Conservation (phyloP, 768 basidiomycete species). For the Boletus patriciae region DNA sequence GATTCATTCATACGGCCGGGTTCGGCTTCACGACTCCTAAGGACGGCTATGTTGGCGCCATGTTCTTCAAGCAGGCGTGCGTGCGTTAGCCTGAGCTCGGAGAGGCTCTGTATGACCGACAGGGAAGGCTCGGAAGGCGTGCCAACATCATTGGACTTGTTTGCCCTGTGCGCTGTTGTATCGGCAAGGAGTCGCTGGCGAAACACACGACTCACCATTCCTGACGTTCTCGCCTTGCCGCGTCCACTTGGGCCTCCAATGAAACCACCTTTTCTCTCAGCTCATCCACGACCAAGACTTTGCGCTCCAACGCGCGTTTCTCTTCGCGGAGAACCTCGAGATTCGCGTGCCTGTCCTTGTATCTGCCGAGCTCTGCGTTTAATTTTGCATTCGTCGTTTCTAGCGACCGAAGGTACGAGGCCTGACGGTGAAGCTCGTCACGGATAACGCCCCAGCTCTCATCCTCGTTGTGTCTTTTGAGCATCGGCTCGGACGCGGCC, state of each 20-base stretch:
- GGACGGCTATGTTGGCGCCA: conserved; percentile 53
- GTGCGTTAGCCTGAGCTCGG: conserved; percentile 59
- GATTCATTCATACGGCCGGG: conserved; percentile 41
- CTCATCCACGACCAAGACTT: conserved; percentile 49
- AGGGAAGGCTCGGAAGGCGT: conserved; percentile 49
- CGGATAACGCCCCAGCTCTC: conserved; percentile 63
- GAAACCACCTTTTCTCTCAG: conserved; percentile 54
- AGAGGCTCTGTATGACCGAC: conserved; percentile 56
- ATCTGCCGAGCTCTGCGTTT: conserved; percentile 48
- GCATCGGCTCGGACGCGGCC: conserved; percentile 32
- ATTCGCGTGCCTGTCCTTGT: conserved; percentile 57
- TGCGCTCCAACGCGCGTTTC: conserved; percentile 61
- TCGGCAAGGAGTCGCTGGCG: background rate
- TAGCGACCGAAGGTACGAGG: conserved; percentile 56
- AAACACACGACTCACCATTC: conserved; percentile 46
- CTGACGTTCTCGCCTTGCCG: conserved; percentile 53
- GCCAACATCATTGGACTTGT: conserved; percentile 33
- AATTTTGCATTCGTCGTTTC: conserved; percentile 61
- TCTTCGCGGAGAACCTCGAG: conserved; percentile 75
- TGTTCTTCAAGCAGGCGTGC: conserved; percentile 67
- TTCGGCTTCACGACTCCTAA: conserved; percentile 55
- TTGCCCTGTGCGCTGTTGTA: conserved; percentile 35
- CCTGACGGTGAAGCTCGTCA: conserved; percentile 68
- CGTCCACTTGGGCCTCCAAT: conserved; percentile 67
- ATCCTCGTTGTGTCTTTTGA: conserved; percentile 39